Percentiles rank a stretch among this genome's conserved stretches.
Evolutionary conservation across 2,329 filamentous ascomycete genomes (phyloP).

Genomic region (Beauveria australis): DNA sequence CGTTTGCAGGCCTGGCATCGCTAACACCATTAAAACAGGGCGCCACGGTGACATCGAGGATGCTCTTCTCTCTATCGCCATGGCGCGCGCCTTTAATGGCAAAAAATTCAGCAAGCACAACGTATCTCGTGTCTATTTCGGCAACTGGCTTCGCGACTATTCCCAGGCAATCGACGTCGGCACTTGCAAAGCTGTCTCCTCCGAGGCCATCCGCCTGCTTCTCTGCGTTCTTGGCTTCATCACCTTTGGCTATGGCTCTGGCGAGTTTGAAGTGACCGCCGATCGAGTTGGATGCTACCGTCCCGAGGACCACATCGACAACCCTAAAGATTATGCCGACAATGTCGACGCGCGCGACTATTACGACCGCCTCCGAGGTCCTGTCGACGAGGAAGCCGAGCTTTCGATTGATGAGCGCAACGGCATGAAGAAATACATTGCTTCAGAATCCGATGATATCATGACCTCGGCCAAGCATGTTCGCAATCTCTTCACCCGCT

Average conservation of each 20-base stretch:
- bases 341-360: conserved; percentile 79
- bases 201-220: conserved; percentile 82
- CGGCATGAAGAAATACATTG: conserved; percentile 91
- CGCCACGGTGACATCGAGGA: conserved; percentile 92
- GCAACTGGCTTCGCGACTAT: conserved; percentile 91
- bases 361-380: conserved; percentile 71
- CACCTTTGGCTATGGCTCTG: conserved; percentile 62
- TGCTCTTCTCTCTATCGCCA: conserved; percentile 64
- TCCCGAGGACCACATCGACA: conserved; percentile 63
- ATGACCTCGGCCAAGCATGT: conserved; percentile 76
- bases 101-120: conserved; percentile 87
- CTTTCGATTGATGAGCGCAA: conserved; percentile 67
- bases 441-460: conserved; percentile 69
- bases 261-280: conserved; percentile 71
- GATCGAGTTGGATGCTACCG: conserved; percentile 70
- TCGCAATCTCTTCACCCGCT: conserved; percentile 61
- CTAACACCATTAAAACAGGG: conserved; percentile 37
- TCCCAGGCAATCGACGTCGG: conserved; percentile 91
- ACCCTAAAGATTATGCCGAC: conserved; percentile 81
- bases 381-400: conserved; percentile 70
- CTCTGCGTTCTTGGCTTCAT: conserved; percentile 87
- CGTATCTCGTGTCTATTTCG: conserved; percentile 88
- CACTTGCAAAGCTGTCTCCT: conserved; percentile 82
- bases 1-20: neutral
- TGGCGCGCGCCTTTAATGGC: conserved; percentile 42